These are phyloP conservation scores for Cucurbitaria berberidis DNA, from an alignment of 2,329 filamentous ascomycete genomes.

Conservation along the genomic window DNA sequence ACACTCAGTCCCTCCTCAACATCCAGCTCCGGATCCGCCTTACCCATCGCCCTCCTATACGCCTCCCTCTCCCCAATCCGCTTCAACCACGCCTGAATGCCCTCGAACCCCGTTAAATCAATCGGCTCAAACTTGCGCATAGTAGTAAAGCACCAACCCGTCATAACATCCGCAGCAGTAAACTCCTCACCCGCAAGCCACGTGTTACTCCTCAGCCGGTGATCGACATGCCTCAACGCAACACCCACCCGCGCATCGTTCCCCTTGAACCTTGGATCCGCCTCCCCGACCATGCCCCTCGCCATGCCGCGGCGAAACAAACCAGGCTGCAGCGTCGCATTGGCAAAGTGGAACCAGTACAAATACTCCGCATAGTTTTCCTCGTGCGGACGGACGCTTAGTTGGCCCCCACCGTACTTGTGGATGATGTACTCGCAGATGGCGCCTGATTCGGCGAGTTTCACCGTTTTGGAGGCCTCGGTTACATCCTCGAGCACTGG, in stretches of 20 bases:
- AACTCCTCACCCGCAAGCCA: slow-evolving; percentile 69
- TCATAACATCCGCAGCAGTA: slow-evolving; percentile 71
- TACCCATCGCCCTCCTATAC: slow-evolving; percentile 60
- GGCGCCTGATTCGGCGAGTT: slow-evolving; percentile 65
- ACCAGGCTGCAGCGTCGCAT: slow-evolving; percentile 49
- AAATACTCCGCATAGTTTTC: slow-evolving; percentile 65
- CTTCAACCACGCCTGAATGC: slow-evolving; percentile 39
- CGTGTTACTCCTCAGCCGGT: slow-evolving; percentile 53
- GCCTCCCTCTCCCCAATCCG: slow-evolving; percentile 34
- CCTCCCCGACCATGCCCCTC: slow-evolving; percentile 35
- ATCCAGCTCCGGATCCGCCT: slow-evolving; percentile 57
- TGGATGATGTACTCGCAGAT: slow-evolving; percentile 67
- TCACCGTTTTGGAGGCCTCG: slow-evolving; percentile 53
- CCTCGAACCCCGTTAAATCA: slow-evolving; percentile 42
- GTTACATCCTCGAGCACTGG: slow-evolving; percentile 65
- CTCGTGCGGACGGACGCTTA: slow-evolving; percentile 56
- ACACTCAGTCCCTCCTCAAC: slow-evolving; percentile 35
- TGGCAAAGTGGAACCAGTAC: slow-evolving; percentile 68
- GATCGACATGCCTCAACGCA: slow-evolving; percentile 57
- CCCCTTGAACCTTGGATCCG: slow-evolving; percentile 46
- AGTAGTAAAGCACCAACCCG: slow-evolving; percentile 66
- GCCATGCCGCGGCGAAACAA: slow-evolving; percentile 40
- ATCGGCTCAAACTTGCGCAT: slow-evolving; percentile 60
- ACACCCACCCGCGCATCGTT: slow-evolving; percentile 45
- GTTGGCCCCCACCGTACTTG: slow-evolving; percentile 56